Percentiles rank a stretch among this genome's conserved stretches.
Conservation (phyloP, 352 stramenopile genomes). For the Globisporangium yorkense region DNA sequence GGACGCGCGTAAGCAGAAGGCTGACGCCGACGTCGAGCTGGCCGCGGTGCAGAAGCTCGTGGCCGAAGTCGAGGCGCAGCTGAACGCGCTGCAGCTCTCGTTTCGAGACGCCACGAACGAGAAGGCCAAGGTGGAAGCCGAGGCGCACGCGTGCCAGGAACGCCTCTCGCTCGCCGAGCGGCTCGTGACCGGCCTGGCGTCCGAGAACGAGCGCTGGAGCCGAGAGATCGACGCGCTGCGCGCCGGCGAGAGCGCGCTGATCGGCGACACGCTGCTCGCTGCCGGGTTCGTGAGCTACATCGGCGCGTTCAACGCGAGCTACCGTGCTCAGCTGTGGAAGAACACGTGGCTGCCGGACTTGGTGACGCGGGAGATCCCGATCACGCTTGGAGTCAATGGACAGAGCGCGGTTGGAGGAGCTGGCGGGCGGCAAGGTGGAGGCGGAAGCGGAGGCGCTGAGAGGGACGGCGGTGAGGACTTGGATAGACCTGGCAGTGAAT, state of each 20-base stretch:
- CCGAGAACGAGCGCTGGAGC: conserved; percentile 88
- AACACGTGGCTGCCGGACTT: conserved; percentile 87
- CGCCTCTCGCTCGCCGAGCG: conserved; percentile 83
- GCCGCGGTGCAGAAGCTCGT: conserved; percentile 79
- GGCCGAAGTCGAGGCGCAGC: conserved; percentile 72
- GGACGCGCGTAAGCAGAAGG: conserved; percentile 66
- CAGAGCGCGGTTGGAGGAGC: neutral
- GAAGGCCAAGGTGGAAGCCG: conserved; percentile 87
- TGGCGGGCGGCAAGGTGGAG: neutral
- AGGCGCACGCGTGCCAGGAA: conserved; percentile 83
- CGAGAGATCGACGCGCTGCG: conserved; percentile 82
- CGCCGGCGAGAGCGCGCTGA: conserved; percentile 61
- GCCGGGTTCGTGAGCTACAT: conserved; percentile 91
- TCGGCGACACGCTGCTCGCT: conserved; percentile 85
- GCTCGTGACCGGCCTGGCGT: conserved; percentile 83
- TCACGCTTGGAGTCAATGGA: conserved; percentile 23
- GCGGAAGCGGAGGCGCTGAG: neutral
- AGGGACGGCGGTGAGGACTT: neutral
- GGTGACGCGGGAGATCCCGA: conserved; percentile 81
- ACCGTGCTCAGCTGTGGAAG: conserved; percentile 80
- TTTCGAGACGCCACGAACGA: conserved; percentile 87
- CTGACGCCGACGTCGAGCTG: conserved; percentile 76
- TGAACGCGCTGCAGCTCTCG: conserved; percentile 70
- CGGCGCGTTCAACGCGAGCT: conserved; percentile 86
- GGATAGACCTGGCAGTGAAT: neutral